A percentile compares a stretch with the other conserved stretches of the same genome.
Evolutionary conservation across 805 yeast genomes (phyloP).

Genomic region (Metschnikowia colocasiae): DNA sequence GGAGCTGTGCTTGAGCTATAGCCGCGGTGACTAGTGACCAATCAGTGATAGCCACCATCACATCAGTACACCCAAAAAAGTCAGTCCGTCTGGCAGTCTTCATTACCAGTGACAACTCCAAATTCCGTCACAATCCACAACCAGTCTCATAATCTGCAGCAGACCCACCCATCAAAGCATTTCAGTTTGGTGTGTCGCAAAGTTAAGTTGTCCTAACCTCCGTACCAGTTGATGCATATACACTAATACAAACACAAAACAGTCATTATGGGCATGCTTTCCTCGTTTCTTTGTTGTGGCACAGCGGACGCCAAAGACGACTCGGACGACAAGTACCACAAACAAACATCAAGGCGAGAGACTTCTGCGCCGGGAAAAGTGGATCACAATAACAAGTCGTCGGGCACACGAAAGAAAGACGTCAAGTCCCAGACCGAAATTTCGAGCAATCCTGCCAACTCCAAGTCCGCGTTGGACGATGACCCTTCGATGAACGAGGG

Average conservation of each 20-base stretch:
- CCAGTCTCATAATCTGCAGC: no score
- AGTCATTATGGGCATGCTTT: conserved; percentile 25
- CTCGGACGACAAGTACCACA: conserved; percentile 28
- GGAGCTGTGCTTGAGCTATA: neutral
- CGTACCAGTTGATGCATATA: conserved; percentile 2
- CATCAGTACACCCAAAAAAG: neutral
- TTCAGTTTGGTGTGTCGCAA: neutral
- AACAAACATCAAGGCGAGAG: conserved; percentile 14
- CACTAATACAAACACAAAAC: neutral
- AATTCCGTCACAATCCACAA: no score
- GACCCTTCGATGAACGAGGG: conserved; percentile 40
- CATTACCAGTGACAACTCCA: no score
- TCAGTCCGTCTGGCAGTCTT: neutral
- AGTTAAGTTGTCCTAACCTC: neutral
- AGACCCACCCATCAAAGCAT: neutral
- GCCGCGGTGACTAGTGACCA: no score
- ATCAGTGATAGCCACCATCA: neutral
- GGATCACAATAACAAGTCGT: neutral
- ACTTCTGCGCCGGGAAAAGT: neutral
- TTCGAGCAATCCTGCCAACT: neutral
- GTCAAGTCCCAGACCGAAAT: conserved; percentile 1
- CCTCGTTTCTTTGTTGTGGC: conserved; percentile 39
- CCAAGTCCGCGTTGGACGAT: conserved; percentile 26
- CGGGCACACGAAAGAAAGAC: neutral
- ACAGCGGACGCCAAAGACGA: conserved; percentile 31